Evolutionary conservation across 202 grass and related monocot genomes (phyloP).

Genomic region (Zizania palustris): DNA sequence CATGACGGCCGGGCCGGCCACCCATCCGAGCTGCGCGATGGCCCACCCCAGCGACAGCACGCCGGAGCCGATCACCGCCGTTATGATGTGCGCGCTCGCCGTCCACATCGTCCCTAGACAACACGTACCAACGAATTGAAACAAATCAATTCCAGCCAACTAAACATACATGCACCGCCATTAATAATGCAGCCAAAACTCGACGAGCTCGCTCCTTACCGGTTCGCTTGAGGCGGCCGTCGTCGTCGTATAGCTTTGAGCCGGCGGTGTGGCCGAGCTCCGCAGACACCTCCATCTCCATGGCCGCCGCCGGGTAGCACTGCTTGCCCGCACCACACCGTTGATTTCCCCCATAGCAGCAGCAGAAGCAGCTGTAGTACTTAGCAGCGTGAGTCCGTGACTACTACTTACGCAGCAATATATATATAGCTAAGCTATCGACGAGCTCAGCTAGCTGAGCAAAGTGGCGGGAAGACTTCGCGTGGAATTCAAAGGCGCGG

Average conservation of each 20-base stretch:
- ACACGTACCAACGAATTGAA: too few species aligned
- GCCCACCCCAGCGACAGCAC: constrained; percentile 94
- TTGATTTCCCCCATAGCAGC: constrained; percentile 50
- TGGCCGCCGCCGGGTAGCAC: constrained; percentile 41
- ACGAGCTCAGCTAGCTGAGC: not conserved
- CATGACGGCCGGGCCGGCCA: too few species aligned
- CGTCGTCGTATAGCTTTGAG: constrained; percentile 89
- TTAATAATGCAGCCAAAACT: too few species aligned
- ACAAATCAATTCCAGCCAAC: too few species aligned
- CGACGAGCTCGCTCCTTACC: constrained; percentile 30
- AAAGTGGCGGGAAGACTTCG: not conserved
- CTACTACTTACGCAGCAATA: constrained; percentile 2
- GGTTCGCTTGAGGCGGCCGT: constrained; percentile 79
- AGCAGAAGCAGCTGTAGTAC: not conserved
- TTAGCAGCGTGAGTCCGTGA: not conserved
- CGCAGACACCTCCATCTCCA: constrained; percentile 66
- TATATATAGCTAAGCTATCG: constrained; percentile 21
- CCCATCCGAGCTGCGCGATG: constrained; percentile 82
- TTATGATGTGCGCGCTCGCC: constrained; percentile 92
- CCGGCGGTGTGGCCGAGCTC: constrained; percentile 55
- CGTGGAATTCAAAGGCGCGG: constrained; percentile 40
- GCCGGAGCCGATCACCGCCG: constrained; percentile 89
- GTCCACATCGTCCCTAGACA: constrained; percentile 80
- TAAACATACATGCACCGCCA: not conserved
- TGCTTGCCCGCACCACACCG: constrained; percentile 39